Evolutionary conservation across 768 basidiomycete species (phyloP), one percentile per base, ranked within the genome.

Genomic region (Lepiota subincarnata): DNA sequence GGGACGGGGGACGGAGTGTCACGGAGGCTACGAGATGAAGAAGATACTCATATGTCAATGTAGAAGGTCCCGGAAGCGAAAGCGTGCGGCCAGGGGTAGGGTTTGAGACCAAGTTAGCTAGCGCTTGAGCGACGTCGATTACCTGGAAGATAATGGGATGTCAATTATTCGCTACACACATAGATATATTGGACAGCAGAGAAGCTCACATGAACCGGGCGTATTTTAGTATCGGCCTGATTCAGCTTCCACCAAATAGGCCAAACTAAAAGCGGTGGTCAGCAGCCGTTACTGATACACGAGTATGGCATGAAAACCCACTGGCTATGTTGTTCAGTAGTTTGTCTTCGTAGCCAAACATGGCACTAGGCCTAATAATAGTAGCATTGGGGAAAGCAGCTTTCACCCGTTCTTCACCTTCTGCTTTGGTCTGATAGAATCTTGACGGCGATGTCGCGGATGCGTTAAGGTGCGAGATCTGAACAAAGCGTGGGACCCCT

Each of bases 311-410:
- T 44, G 31, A 57, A 52, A 47, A 57, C 88, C 70, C 67, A 95
- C 94, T 73, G 46, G 93, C 89, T 70, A 97, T 89, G 66, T 90
- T 94, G 67, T 89, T 95, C 65, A 98, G 71, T 46, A 98, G 71
- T 70, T 87, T 92, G 73, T 99, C 97, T 70, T 99, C 97, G 63
- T 87, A 83, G n/a, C 97, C 97, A 68, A 76, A 99, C 83, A 98
- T 84, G 28, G 80, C 65, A 8, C 82, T 82, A 38, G 97, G 97
- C 45, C 93, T 77, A 50, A 97, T 79, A 61, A 99, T 89, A 36
- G 91, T 97, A 36, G 94, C 92, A 34, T 74, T 76, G 1, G 89
- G 87, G 77, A 93, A 98, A 2, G 76, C 89, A 49, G 81, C 79
- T 66, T 83, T 84, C 57, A 98, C 94, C 47, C 80, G 83, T 59